Conservation (phyloP, 768 basidiomycete species). For the Amanita pallidorosea region DNA sequence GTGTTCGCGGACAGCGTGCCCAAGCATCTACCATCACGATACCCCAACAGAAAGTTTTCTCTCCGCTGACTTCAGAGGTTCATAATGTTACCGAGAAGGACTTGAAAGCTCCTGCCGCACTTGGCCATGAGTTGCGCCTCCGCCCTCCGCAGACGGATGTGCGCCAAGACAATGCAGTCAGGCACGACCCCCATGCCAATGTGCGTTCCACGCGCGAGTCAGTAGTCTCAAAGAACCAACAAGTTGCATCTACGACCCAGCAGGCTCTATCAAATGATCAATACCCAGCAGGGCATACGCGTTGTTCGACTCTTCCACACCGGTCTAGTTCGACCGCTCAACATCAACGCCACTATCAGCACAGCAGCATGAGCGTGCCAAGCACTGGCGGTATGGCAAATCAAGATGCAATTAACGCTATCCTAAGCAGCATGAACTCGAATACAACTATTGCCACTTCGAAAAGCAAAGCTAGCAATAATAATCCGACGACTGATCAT, state of each 20-base stretch:
- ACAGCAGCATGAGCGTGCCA: constrained; percentile 36
- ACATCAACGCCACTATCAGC: constrained; percentile 32
- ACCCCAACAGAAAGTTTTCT: constrained; percentile 11
- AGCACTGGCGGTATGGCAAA: constrained; percentile 1
- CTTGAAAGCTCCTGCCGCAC: constrained; percentile 19
- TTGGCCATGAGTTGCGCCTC: constrained; percentile 9
- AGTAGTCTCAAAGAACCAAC: constrained; percentile 1
- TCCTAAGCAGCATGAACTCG: constrained; percentile 1
- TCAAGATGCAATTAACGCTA: constrained; percentile 5
- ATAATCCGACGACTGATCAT: constrained; percentile 3
- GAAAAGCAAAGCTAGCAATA: constrained; percentile 6
- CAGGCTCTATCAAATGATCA: constrained; percentile 14
- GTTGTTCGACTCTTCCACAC: constrained; percentile 35
- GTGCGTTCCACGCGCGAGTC: constrained; percentile 17
- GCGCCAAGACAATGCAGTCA: background rate
- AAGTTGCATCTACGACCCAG: constrained; percentile 1
- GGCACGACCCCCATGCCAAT: constrained; percentile 13
- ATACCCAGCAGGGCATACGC: constrained; percentile 27
- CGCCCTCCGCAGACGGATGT: constrained; percentile 1
- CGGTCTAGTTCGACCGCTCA: constrained; percentile 19
- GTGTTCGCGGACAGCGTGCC: constrained; percentile 31
- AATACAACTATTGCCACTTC: background rate
- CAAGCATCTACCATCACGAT: constrained; percentile 23
- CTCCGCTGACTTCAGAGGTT: constrained; percentile 7
- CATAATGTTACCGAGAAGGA: constrained; percentile 22